Base-by-base conservation (phyloP, 2,329 filamentous ascomycete genomes). In the Colletotrichum australisinense region DNA sequence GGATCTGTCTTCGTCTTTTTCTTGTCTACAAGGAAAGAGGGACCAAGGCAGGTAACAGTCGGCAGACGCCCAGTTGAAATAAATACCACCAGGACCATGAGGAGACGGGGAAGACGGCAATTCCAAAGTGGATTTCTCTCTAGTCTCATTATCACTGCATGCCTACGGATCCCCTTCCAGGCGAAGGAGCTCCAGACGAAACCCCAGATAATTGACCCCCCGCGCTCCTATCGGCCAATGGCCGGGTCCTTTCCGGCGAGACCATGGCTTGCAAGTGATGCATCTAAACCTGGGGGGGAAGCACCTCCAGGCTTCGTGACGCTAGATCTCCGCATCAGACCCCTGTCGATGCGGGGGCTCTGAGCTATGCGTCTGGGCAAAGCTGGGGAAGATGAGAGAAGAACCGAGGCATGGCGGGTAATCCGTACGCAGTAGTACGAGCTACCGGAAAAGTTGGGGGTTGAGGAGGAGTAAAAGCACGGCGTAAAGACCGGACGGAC, bases 301-400 rank as follows among this genome's bases (percentile, higher is more conserved):
- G 30, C 55, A 52, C 53, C 38, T 70, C 65, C 60, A 56, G 65
- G 71, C 38, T 65, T 71, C 60, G 62, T 71, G 71, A 70, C 62
- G 56, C 56, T 62, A 60, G 55, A 57, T 71, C 67, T 71, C 67
- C 67, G 60, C 71, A 71, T 26, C 32, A 6, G 11, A 73, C 24
- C 71, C 71, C 71, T 71, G 71, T 73, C 62, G 49, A 63, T 71
- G 71, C 67, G 71, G 67, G 70, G 71, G 55, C 49, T 42, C n/a
- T 11, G 53, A 68, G 64, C 57, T 32, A 30, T 42, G 24, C 63
- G 65, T 53, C 55, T 73, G 55, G 46, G 52, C 42, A 62, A 59
- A 5, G 35, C 30, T 22, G 59, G 38, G 42, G 67, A 66, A 63
- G 56, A 57, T 69, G 71, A 35, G n/a, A 53, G 52, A 56, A 28